These are phyloP conservation scores for Colletotrichum melonis DNA, from an alignment of 2,329 filamentous ascomycete species.

Conservation along the genomic window DNA sequence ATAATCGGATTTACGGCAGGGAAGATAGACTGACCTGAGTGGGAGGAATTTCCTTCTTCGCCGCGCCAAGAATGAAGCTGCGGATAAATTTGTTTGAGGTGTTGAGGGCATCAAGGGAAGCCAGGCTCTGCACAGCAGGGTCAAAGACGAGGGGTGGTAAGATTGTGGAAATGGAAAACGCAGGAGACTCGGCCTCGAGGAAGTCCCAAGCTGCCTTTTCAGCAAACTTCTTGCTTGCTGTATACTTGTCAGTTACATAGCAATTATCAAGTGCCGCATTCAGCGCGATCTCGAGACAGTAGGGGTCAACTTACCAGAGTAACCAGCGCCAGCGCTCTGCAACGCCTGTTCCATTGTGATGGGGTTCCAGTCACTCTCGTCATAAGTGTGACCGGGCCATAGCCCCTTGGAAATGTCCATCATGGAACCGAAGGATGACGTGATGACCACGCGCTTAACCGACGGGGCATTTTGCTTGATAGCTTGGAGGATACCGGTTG, in stretches of 20 bases:
- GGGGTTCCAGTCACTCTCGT: not conserved
- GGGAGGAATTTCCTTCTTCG: not conserved
- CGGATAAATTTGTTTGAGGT: slow-evolving; percentile 21
- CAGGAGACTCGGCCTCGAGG: slow-evolving; percentile 43
- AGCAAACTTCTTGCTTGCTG: slow-evolving; percentile 47
- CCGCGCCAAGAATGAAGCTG: not conserved
- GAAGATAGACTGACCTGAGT: not conserved
- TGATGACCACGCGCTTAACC: not conserved
- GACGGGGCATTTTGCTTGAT: not conserved
- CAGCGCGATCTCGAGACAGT: too few species aligned
- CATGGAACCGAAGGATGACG: not conserved
- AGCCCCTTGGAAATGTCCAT: not conserved
- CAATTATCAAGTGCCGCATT: too few species aligned
- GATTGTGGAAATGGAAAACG: slow-evolving; percentile 46
- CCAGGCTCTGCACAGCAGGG: not conserved
- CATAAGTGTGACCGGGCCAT: not conserved
- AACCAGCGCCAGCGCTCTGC: too few species aligned
- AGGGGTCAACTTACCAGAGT: too few species aligned
- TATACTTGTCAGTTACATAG: slow-evolving; percentile 37
- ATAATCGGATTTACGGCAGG: too few species aligned
- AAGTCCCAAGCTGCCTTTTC: slow-evolving; percentile 46
- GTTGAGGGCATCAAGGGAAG: not conserved
- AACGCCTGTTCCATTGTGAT: not conserved
- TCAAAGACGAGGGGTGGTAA: slow-evolving; percentile 7
- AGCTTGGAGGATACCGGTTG: not conserved